A percentile compares a stretch with the other conserved stretches of the same genome.
Evolutionary conservation across 305 asterid species (phyloP).

Genomic region (Fraxinus velutina): DNA sequence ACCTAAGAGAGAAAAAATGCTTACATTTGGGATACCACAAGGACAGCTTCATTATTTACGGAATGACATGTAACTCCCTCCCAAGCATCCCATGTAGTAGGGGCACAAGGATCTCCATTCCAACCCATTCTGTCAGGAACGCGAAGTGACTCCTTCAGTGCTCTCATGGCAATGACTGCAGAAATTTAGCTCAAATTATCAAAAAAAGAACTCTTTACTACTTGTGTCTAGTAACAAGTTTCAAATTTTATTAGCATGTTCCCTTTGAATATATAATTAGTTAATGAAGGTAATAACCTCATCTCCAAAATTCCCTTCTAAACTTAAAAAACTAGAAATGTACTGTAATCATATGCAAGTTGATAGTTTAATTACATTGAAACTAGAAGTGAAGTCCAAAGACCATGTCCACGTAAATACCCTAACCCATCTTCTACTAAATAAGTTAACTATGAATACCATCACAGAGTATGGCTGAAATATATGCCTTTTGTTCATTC

Average conservation of each 20-base stretch:
- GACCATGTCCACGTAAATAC: background rate
- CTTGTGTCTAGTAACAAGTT: background rate
- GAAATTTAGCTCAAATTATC: conserved; percentile 5
- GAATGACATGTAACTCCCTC: conserved; percentile 88
- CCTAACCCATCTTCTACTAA: background rate
- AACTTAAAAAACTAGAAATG: background rate
- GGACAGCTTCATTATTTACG: conserved; percentile 48
- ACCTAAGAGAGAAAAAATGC: conserved; percentile 19
- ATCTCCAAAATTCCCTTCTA: conserved; percentile 8
- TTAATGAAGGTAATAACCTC: background rate
- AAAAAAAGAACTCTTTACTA: background rate
- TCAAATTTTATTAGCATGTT: background rate
- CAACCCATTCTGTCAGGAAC: conserved; percentile 98
- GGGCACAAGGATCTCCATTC: conserved; percentile 99
- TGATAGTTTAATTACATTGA: background rate
- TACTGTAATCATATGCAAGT: background rate
- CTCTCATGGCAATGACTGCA: conserved; percentile 82
- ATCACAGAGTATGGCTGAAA: background rate
- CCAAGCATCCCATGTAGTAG: conserved; percentile 98
- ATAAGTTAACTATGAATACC: background rate
- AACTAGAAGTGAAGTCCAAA: background rate
- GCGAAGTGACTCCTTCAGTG: conserved; percentile 78
- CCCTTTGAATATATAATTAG: background rate
- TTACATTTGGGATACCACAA: conserved; percentile 81
- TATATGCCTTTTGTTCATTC: background rate